Evolutionary conservation across 805 yeast genomes (phyloP).

Genomic region (Candida oleophila): DNA sequence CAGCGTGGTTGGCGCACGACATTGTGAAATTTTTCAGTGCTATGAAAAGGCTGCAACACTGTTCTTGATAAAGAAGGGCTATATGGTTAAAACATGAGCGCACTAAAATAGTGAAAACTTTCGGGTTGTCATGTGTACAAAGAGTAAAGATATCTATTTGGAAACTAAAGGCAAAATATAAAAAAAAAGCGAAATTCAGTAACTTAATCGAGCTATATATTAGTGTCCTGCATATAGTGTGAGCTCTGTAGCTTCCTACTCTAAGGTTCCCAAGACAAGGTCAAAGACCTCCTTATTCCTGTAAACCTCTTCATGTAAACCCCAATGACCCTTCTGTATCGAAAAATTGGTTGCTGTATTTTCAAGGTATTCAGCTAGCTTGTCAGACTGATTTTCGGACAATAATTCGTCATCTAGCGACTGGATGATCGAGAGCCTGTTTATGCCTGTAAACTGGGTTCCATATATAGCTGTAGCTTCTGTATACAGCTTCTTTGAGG

Average conservation of each 20-base stretch:
- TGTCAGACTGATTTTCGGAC: conserved; percentile 46
- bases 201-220: too few species aligned
- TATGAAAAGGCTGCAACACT: too few species aligned
- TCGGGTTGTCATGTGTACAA: too few species aligned
- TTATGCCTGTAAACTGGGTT: neutral
- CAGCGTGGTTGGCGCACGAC: neutral
- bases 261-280: neutral
- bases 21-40: neutral
- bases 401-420: conserved; percentile 69
- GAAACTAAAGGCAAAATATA: too few species aligned
- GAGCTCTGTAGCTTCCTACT: neutral
- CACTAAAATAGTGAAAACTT: too few species aligned
- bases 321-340: conserved; percentile 38
- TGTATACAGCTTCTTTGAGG: conserved; percentile 13
- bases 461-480: conserved; percentile 25
- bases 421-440: conserved; percentile 47
- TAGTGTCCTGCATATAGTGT: neutral
- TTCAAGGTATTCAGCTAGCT: conserved; percentile 35
- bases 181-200: too few species aligned
- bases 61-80: too few species aligned
- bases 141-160: too few species aligned
- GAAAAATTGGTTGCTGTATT: conserved; percentile 4
- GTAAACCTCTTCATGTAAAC: conserved; percentile 68
- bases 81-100: too few species aligned
- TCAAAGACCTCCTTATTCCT: conserved; percentile 36